Evolutionary conservation across 2,329 filamentous ascomycete genomes (phyloP), one percentile per base, ranked within the genome.

Genomic region (Trichoderma polysporum): DNA sequence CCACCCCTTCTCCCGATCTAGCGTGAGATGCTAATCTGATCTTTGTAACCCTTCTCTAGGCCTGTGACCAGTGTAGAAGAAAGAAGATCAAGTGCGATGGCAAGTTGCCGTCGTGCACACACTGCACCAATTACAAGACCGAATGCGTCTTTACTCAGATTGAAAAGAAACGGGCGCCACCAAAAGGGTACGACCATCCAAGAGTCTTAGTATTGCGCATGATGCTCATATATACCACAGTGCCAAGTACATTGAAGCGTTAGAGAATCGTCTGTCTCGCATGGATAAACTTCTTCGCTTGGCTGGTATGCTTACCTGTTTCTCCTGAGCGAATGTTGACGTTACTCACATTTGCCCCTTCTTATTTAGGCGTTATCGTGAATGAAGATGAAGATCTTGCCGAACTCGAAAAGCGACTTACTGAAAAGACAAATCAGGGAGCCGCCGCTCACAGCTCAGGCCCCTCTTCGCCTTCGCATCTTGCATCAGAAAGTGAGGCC

Each of bases 71-170:
- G 93, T 98, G 94, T 77, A 87, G 94, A 73, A 97, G 97, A 82
- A 94, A 92, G 80, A 97, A 94, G 85, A 95, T 98, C 80, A 98
- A 98, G 81, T 98, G 94, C 79, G 95, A 98, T 76, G 94, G 95
- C 72, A 97, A 96, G 81, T 88, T 97, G 80, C 94, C 95, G 41
- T 89, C 93, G 68, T 99, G 95, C 80, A 94, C 92, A 8, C 95
- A 98, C 80, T 99, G 94, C 79, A 91, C 91, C 78, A 98, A 97
- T 79, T 97, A 97, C 84, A 97, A 97, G 84, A 97, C 94, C 5
- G 93, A 97, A 74, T 99, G 94, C 78, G 88, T 97, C 73, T 98
- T 98, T 76, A 98, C 95, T 0, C 93, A 97, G 77, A 94, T 98
- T 41, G 95, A 99, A 82, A 99, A 99, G 88, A 99, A 99, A 85